Evolutionary conservation across 257 asterid genomes (phyloP).

Genomic region (Solanum sejunctum): DNA sequence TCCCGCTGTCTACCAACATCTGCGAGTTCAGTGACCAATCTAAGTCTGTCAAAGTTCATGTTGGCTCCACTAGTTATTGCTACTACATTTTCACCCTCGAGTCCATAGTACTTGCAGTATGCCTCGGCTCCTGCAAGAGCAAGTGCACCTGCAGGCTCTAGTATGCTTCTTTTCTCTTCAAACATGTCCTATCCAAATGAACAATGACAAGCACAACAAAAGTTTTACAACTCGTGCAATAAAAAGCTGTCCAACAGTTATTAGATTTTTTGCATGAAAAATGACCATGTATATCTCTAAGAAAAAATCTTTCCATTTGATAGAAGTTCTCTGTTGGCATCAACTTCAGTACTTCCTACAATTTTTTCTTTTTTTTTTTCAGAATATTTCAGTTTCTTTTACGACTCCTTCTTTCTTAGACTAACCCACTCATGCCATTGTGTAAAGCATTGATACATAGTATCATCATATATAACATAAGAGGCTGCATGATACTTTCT

Average conservation of each 20-base stretch:
- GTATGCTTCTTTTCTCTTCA: slow-evolving; percentile 92
- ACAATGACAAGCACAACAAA: not conserved
- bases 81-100: slow-evolving; percentile 68
- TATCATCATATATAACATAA: not conserved
- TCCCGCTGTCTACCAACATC: slow-evolving; percentile 81
- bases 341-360: not conserved
- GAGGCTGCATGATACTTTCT: not conserved
- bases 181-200: slow-evolving; percentile 63
- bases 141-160: slow-evolving; percentile 99
- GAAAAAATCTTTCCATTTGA: not conserved
- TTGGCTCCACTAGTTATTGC: slow-evolving; percentile 94
- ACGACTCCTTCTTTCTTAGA: not conserved
- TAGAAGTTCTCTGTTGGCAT: not conserved
- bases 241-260: not conserved
- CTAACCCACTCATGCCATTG: not conserved
- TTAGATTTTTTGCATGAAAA: not conserved
- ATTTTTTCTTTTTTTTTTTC: not conserved
- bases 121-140: slow-evolving; percentile 96
- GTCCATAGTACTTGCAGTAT: slow-evolving; percentile 77
- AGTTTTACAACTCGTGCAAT: not conserved
- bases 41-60: slow-evolving; percentile 88
- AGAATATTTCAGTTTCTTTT: not conserved
- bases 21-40: slow-evolving; percentile 92
- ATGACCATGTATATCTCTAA: not conserved
- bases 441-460: not conserved